phyloP scores from a whole-genome alignment of 441 rosid genomes.

The Manihot esculenta region DNA sequence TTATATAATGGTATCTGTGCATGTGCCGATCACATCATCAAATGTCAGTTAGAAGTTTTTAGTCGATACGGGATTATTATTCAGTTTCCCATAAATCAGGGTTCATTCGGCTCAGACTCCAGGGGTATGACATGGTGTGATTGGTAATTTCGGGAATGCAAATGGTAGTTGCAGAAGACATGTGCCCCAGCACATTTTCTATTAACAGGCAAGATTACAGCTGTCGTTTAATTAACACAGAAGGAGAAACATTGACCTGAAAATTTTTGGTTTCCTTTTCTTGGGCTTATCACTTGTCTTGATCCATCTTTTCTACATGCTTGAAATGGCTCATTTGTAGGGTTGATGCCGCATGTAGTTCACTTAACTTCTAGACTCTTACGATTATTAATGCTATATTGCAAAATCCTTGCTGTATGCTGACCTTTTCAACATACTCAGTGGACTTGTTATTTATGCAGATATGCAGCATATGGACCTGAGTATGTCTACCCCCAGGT shows the following conservation, averaged over 20 bases:
- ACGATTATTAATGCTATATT: too few species aligned
- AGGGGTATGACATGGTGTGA: slow-evolving; percentile 61
- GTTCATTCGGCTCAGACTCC: slow-evolving; percentile 32
- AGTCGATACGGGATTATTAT: slow-evolving; percentile 33
- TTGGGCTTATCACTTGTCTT: slow-evolving; percentile 17
- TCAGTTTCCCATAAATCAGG: slow-evolving; percentile 41
- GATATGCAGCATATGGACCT: slow-evolving; percentile 72
- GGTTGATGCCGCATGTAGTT: background rate
- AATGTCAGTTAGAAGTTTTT: slow-evolving; percentile 24
- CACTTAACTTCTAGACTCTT: too few species aligned
- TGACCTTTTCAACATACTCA: slow-evolving; percentile 11
- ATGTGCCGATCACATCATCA: slow-evolving; percentile 46
- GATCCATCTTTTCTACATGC: too few species aligned
- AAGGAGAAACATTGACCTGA: background rate
- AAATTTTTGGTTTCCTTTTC: slow-evolving; percentile 20
- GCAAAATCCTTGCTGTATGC: slow-evolving; percentile 7
- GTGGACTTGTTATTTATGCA: slow-evolving; percentile 32
- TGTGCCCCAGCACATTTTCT: slow-evolving; percentile 58
- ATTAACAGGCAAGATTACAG: slow-evolving; percentile 63
- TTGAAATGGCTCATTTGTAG: too few species aligned
- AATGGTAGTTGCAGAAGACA: slow-evolving; percentile 55
- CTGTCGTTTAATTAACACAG: slow-evolving; percentile 30
- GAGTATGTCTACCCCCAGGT: slow-evolving; percentile 82
- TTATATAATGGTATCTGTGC: slow-evolving; percentile 23
- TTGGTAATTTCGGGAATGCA: slow-evolving; percentile 74